Conservation (phyloP, 306 rosid species). For the Ziziphus jujuba region DNA sequence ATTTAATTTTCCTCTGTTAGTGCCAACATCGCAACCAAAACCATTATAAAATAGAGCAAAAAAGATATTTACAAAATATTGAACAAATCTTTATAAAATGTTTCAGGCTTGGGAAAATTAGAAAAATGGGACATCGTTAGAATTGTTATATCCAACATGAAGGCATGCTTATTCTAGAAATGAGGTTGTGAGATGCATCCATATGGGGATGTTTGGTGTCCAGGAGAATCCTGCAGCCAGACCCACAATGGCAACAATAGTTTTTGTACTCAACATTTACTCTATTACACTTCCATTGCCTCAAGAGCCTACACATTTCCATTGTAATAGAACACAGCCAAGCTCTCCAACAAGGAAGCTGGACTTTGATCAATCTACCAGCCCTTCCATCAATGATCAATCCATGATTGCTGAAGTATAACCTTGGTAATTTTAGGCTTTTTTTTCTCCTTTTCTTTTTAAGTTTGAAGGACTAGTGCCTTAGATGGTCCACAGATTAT, state of each 20-base stretch:
- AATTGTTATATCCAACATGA: not conserved
- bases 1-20: not conserved
- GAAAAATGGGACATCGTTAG: not conserved
- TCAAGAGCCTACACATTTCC: not conserved
- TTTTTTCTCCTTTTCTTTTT: not conserved
- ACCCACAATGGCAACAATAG: slow-evolving; percentile 8
- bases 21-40: too few species aligned
- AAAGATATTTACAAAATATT: not conserved
- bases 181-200: slow-evolving; percentile 11
- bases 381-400: not conserved
- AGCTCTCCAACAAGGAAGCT: too few species aligned
- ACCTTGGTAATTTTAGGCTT: not conserved
- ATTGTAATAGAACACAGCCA: not conserved
- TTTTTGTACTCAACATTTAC: slow-evolving; percentile 9
- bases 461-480: too few species aligned
- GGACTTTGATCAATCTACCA: not conserved
- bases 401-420: not conserved
- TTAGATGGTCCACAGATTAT: too few species aligned
- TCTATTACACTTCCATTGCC: slow-evolving; percentile 4
- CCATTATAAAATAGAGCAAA: not conserved
- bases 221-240: slow-evolving; percentile 8
- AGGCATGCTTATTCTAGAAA: not conserved
- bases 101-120: slow-evolving; percentile 4
- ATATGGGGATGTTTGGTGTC: slow-evolving; percentile 4
- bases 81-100: not conserved